Base-by-base conservation (phyloP, 306 rosid species). In the Castanea sativa region DNA sequence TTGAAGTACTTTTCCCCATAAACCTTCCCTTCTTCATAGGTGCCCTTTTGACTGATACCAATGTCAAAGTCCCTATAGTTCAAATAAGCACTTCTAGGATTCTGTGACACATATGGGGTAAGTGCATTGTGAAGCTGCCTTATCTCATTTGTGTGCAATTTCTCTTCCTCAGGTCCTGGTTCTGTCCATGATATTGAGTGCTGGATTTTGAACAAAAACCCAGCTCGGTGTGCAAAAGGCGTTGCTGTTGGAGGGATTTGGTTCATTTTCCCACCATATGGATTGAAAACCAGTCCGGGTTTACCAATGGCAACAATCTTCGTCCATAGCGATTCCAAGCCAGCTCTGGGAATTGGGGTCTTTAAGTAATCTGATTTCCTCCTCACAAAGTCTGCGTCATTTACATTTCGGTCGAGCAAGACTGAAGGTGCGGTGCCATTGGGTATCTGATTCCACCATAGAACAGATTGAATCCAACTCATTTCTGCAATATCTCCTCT, bases 231-330 rank as follows among this genome's bases (percentile, higher is more conserved):
- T 14, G 87, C 83, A 52, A 76, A 80, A 1, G 87, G 85, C 1
- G 85, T 77, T 0, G 27, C 82, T 3, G 87, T 60, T 4, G 76
- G 51, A 2, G 87, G 30, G 14, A 81, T 57, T 58, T 73, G 65
- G 18, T 21, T 30, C 87, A 84, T 84, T 63, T 63, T 71, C 4
- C 87, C 87, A 21, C 87, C 87, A 6, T 84, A 74, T 3, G 87
- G 85, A 61, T 84, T 77, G 73, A 81, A 77, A n/a, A 38, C 73
- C 53, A 84, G 29, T 18, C 76, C 78, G 3, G 68, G 10, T 16
- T 74, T 60, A 3, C 75, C 80, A 32, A 81, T 14, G 49, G 70
- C 78, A 11, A 79, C 19, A 75, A 85, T 67, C 80, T 19, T 78
- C 72, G 81, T 78, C 74, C 73, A 78, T 16, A 81, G 1, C 67